Conservation (phyloP, 345 rosid species). For the Eucalyptus erythrocorys region DNA sequence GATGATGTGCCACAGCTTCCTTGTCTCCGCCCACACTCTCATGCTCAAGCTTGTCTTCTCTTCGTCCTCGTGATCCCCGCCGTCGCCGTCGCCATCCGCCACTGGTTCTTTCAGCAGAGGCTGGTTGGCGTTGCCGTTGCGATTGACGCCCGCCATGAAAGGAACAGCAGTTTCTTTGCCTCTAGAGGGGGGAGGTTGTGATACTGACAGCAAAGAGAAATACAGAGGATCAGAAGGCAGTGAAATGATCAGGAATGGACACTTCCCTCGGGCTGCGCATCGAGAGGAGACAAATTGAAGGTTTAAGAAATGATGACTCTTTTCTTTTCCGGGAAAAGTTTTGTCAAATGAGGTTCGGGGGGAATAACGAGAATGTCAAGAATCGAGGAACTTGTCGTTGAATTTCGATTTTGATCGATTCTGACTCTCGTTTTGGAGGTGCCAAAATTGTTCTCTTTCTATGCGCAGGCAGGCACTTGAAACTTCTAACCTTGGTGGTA, state of each 20-base stretch:
- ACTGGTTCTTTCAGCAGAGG: not conserved
- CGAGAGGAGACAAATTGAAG: not conserved
- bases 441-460: not conserved
- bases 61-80: not conserved
- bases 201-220: not conserved
- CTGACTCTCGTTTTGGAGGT: not conserved
- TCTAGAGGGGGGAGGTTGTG: not conserved
- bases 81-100: not conserved
- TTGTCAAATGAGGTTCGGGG: not conserved
- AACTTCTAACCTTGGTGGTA: not conserved
- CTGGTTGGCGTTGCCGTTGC: not conserved
- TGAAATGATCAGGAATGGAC: not conserved
- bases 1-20: slow-evolving; percentile 30
- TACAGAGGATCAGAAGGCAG: not conserved
- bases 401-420: not conserved
- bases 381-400: not conserved
- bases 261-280: not conserved
- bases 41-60: not conserved
- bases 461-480: not conserved
- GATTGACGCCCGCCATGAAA: not conserved
- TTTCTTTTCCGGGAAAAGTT: not conserved
- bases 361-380: not conserved
- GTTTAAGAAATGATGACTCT: not conserved
- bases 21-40: slow-evolving; percentile 33
- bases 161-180: not conserved